These are phyloP conservation scores for Hordeum pubiflorum DNA, from an alignment of 202 grass and related monocot species.

Conservation along the genomic window DNA sequence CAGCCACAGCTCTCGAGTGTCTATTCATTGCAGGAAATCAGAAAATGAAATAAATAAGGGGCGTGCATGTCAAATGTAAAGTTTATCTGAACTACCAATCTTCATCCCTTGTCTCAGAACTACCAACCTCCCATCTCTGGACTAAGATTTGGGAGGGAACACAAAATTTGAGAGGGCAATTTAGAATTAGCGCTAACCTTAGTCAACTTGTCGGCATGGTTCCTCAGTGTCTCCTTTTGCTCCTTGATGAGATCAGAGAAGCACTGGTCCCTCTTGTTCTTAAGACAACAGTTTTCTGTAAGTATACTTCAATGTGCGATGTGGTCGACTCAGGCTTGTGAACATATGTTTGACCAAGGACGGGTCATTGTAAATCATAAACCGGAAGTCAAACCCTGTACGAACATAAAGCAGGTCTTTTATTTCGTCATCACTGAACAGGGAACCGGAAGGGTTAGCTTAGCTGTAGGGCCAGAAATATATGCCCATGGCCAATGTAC, in stretches of 20 bases:
- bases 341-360: constrained; percentile 65
- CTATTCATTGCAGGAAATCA: constrained; percentile 35
- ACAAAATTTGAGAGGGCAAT: not conserved
- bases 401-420: constrained; percentile 55
- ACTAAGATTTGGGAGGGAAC: not conserved
- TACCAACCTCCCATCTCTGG: too few species aligned
- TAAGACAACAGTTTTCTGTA: constrained; percentile 68
- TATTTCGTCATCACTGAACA: constrained; percentile 73
- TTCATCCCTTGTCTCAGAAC: too few species aligned
- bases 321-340: constrained; percentile 64
- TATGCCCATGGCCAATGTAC: constrained; percentile 78
- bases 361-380: constrained; percentile 50
- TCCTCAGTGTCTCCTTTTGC: constrained; percentile 56
- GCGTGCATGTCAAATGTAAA: too few species aligned
- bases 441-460: constrained; percentile 64
- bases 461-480: constrained; percentile 81
- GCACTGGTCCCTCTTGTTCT: constrained; percentile 49
- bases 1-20: constrained; percentile 69
- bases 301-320: constrained; percentile 75
- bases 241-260: constrained; percentile 50
- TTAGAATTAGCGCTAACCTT: constrained; percentile 40
- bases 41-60: not conserved
- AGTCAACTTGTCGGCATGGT: constrained; percentile 31
- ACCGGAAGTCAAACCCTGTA: constrained; percentile 64
- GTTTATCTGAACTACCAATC: too few species aligned